Percentiles rank a stretch among this genome's conserved stretches.
Evolutionary conservation across 2,329 filamentous ascomycete genomes (phyloP).

Genomic region (Penicillium oxalicum): DNA sequence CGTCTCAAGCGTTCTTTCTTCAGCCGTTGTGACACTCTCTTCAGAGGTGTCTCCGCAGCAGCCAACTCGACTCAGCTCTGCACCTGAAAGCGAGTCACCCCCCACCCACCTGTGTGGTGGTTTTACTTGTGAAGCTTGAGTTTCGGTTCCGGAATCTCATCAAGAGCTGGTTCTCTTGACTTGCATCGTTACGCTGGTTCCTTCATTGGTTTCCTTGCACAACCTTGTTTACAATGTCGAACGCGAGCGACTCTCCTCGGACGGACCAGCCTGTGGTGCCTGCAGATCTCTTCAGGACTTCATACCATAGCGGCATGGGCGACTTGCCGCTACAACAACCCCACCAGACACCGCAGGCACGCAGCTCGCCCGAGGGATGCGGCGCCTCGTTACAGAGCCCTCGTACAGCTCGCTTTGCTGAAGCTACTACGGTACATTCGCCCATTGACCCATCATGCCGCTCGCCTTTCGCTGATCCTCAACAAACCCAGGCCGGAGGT

Average conservation of each 20-base stretch:
- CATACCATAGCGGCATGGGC: conserved; percentile 27
- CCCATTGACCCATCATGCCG: conserved; percentile 47
- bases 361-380: conserved; percentile 29
- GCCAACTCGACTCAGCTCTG: conserved; percentile 9
- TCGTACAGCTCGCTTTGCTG: conserved; percentile 57
- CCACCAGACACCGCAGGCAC: conserved; percentile 22
- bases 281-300: conserved; percentile 32
- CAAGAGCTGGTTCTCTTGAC: conserved; percentile 35
- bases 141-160: conserved; percentile 7
- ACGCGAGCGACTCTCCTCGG: conserved; percentile 23
- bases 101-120: neutral
- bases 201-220: neutral
- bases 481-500: conserved; percentile 43
- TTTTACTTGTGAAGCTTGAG: neutral
- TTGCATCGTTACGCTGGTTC: conserved; percentile 8
- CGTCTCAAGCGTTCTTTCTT: conserved; percentile 5
- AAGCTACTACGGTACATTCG: conserved; percentile 59
- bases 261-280: conserved; percentile 36
- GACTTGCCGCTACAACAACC: conserved; percentile 22
- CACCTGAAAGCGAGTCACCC: conserved; percentile 1
- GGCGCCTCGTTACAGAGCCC: conserved; percentile 45
- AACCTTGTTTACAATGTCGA: conserved; percentile 20
- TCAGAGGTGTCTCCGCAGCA: conserved; percentile 8
- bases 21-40: conserved; percentile 15
- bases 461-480: conserved; percentile 50